These are phyloP conservation scores for Leccinum fibrillosum DNA, from an alignment of 768 basidiomycete genomes.

Conservation along the genomic window DNA sequence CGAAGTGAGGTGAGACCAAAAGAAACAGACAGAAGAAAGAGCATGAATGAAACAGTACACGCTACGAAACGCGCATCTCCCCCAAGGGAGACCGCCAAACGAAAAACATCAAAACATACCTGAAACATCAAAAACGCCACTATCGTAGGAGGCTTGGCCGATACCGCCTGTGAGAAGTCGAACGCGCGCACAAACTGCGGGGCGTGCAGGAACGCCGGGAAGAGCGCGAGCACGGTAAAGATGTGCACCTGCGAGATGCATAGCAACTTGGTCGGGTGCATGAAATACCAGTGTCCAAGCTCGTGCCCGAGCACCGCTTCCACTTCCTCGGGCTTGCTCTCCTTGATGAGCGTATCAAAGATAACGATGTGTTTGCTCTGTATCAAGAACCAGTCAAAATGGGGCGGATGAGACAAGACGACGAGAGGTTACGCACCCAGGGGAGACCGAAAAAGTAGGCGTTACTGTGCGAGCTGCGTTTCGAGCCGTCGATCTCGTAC, in stretches of 20 bases:
- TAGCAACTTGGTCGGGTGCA: slow-evolving; percentile 89
- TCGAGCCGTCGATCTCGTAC: slow-evolving; percentile 97
- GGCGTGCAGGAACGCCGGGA: slow-evolving; percentile 86
- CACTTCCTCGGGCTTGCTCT: slow-evolving; percentile 87
- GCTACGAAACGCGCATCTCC: no score
- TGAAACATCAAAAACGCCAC: slow-evolving; percentile 88
- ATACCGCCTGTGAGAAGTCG: slow-evolving; percentile 66
- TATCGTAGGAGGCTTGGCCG: slow-evolving; percentile 71
- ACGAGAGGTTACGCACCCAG: slow-evolving; percentile 54
- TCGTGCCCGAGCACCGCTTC: slow-evolving; percentile 98
- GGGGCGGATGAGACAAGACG: not conserved
- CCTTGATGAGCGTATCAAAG: slow-evolving; percentile 94
- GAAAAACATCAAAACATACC: slow-evolving; percentile 22
- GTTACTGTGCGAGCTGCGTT: slow-evolving; percentile 92
- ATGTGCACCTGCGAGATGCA: slow-evolving; percentile 84
- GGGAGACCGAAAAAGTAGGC: slow-evolving; percentile 99
- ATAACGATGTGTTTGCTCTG: slow-evolving; percentile 94
- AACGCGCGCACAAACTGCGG: slow-evolving; percentile 78
- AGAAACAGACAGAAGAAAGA: not conserved
- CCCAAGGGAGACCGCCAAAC: not conserved
- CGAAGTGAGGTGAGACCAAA: not conserved
- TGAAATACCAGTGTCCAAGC: slow-evolving; percentile 93
- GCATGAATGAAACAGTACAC: not conserved
- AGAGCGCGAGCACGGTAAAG: slow-evolving; percentile 79
- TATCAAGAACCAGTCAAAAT: not conserved